These are phyloP conservation scores for Trichoderma endophyticum DNA, from an alignment of 2,329 filamentous ascomycete species.

Conservation along the genomic window DNA sequence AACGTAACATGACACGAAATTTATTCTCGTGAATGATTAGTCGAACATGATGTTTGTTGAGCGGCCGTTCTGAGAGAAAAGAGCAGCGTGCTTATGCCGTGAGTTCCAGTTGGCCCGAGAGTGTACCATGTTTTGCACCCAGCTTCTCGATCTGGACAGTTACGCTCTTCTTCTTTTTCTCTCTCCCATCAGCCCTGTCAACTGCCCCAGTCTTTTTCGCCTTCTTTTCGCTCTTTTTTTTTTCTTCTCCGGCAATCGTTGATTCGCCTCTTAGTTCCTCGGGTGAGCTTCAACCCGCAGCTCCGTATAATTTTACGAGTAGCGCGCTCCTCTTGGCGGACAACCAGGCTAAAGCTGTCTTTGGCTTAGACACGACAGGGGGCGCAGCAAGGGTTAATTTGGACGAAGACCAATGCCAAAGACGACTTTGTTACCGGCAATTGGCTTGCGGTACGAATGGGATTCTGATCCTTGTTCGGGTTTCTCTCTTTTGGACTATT, in stretches of 20 bases:
- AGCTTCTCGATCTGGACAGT: background rate
- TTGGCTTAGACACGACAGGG: background rate
- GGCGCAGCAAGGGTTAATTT: background rate
- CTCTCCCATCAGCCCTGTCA: background rate
- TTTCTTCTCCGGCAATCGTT: background rate
- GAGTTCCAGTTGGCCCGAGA: background rate
- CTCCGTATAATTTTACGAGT: constrained; percentile 14
- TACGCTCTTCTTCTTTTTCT: background rate
- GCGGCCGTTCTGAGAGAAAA: background rate
- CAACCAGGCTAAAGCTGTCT: background rate
- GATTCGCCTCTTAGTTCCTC: background rate
- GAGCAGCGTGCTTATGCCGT: background rate
- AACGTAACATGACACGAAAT: background rate
- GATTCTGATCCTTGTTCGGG: background rate
- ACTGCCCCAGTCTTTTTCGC: background rate
- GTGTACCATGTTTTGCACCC: background rate
- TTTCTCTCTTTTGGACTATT: background rate
- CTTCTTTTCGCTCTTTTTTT: background rate
- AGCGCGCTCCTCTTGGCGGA: background rate
- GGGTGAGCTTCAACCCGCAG: background rate
- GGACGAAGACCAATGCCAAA: background rate
- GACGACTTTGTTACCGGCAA: background rate
- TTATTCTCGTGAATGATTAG: background rate
- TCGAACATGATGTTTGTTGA: background rate
- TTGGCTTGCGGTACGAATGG: background rate